Evolutionary conservation across 1,284 basidiomycete genomes (phyloP).

Genomic region (Amylostereum areolatum): DNA sequence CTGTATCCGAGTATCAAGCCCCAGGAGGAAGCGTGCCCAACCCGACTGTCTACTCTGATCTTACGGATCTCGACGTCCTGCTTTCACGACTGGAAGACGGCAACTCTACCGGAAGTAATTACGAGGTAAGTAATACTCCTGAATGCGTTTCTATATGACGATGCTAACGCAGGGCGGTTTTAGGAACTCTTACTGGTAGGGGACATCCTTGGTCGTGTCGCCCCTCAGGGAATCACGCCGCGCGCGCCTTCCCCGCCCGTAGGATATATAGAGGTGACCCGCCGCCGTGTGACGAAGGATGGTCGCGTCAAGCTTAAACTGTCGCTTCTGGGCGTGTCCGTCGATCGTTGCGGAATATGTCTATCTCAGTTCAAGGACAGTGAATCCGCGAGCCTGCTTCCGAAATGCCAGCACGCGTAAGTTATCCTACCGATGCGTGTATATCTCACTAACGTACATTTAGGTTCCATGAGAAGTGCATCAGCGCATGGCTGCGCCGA

Average conservation of each 20-base stretch:
- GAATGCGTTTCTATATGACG: constrained; percentile 4
- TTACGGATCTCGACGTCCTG: constrained; percentile 59
- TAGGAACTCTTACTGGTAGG: constrained; percentile 54
- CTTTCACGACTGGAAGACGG: constrained; percentile 43
- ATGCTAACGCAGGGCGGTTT: constrained; percentile 2
- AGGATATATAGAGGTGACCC: constrained; percentile 59
- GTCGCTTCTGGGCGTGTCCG: constrained; percentile 60
- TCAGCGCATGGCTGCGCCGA: constrained; percentile 43
- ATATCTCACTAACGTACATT: background rate
- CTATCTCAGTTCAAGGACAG: constrained; percentile 67
- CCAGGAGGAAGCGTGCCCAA: background rate
- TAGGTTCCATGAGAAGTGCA: constrained; percentile 53
- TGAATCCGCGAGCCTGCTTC: constrained; percentile 52
- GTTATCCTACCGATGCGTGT: constrained; percentile 17
- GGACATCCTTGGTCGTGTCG: constrained; percentile 55
- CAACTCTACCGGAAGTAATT: constrained; percentile 40
- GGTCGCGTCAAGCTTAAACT: constrained; percentile 79
- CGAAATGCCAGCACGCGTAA: constrained; percentile 65
- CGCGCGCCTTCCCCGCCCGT: constrained; percentile 34
- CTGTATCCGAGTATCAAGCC: background rate
- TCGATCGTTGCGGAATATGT: constrained; percentile 80
- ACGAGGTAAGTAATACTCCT: constrained; percentile 43
- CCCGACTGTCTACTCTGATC: constrained; percentile 27
- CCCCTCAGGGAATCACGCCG: background rate
- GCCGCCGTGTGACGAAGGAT: constrained; percentile 59